Conservation (phyloP, 2,329 filamentous ascomycete species). For the Pyrenophora teres region DNA sequence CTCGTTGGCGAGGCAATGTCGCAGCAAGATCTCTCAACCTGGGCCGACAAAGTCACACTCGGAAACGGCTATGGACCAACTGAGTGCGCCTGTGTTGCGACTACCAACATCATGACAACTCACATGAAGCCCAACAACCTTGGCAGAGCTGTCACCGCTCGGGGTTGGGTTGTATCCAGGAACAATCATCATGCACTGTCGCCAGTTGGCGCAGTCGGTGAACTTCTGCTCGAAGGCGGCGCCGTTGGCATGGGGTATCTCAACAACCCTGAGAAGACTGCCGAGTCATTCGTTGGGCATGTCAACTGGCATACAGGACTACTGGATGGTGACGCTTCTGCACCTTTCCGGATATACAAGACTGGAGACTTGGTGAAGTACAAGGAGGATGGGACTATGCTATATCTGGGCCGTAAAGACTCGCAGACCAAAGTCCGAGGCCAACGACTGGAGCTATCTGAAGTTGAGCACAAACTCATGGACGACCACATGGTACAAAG, state of each 20-base stretch:
- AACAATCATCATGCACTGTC: conserved; percentile 41
- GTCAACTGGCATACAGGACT: conserved; percentile 27
- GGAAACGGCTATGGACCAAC: conserved; percentile 50
- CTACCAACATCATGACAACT: conserved; percentile 38
- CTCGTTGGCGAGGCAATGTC: conserved; percentile 43
- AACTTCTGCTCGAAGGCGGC: conserved; percentile 50
- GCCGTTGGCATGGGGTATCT: conserved; percentile 39
- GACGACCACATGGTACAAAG: conserved; percentile 35
- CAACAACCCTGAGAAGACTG: conserved; percentile 40
- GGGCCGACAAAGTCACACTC: conserved; percentile 44
- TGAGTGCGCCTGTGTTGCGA: conserved; percentile 45
- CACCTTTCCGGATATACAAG: conserved; percentile 34
- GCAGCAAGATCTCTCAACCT: conserved; percentile 41
- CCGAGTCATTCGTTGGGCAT: conserved; percentile 28
- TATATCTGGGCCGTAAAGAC: conserved; percentile 42
- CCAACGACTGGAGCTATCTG: conserved; percentile 52
- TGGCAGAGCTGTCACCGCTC: conserved; percentile 37
- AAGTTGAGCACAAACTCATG: conserved; percentile 53
- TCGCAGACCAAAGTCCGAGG: conserved; percentile 49
- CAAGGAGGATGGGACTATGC: conserved; percentile 41
- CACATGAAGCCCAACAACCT: conserved; percentile 42
- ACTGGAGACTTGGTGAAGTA: conserved; percentile 47
- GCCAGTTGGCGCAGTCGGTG: conserved; percentile 49
- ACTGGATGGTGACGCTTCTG: neutral
- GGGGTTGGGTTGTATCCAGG: conserved; percentile 47